phyloP scores from a whole-genome alignment of 2,329 filamentous ascomycete genomes.

The Phialophora chinensis region DNA sequence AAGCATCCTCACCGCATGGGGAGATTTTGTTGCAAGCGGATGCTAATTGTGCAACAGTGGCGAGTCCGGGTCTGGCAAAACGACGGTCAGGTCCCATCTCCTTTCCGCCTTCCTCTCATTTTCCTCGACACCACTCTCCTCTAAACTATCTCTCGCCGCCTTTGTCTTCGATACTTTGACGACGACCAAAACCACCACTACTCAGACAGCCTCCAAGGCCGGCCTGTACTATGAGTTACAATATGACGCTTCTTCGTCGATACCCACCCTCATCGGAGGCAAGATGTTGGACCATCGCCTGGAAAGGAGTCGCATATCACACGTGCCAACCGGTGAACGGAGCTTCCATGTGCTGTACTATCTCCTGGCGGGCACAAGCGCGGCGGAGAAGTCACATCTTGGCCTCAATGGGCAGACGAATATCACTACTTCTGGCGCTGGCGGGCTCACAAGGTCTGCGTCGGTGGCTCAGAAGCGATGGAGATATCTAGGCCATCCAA shows the following conservation, averaged over 20 bases:
- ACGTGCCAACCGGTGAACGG: conserved; percentile 92
- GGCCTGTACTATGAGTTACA: conserved; percentile 96
- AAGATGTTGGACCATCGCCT: conserved; percentile 93
- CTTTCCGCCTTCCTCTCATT: conserved; percentile 84
- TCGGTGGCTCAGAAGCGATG: conserved; percentile 76
- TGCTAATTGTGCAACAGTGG: conserved; percentile 65
- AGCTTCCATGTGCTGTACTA: conserved; percentile 98
- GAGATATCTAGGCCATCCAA: conserved; percentile 95
- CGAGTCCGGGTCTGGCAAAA: conserved; percentile 95
- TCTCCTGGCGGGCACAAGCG: conserved; percentile 86
- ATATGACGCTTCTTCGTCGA: conserved; percentile 87
- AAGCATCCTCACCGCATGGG: conserved; percentile 51
- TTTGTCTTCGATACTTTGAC: conserved; percentile 97
- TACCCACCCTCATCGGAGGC: conserved; percentile 87
- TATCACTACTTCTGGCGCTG: conserved; percentile 45
- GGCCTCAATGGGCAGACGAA: conserved; percentile 61
- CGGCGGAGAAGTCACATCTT: conserved; percentile 86
- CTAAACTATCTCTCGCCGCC: conserved; percentile 88
- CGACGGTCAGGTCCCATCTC: conserved; percentile 87
- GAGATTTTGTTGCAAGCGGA: conserved; percentile 31
- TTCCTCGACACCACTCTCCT: conserved; percentile 89
- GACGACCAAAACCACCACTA: conserved; percentile 95
- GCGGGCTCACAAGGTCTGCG: conserved; percentile 60
- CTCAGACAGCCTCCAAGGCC: conserved; percentile 92
- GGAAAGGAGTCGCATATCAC: conserved; percentile 87